Conservation (phyloP, 2,329 filamentous ascomycete genomes). For the Alternaria alternata region DNA sequence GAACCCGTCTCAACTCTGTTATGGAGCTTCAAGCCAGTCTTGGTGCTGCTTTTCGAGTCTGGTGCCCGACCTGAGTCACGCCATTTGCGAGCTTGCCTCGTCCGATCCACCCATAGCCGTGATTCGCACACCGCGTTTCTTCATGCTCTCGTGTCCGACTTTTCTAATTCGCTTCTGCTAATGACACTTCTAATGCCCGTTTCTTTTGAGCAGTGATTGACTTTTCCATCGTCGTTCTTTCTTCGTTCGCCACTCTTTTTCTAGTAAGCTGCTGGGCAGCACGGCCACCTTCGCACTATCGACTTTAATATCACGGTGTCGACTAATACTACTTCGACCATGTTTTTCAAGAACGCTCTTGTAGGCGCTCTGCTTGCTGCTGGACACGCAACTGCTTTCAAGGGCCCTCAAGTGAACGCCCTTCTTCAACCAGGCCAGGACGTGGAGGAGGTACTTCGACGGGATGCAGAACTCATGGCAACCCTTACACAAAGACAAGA, state of each 20-base stretch:
- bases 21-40: slow-evolving; percentile 33
- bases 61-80: slow-evolving; percentile 37
- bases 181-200: slow-evolving; percentile 42
- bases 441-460: slow-evolving; percentile 44
- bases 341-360: slow-evolving; percentile 44
- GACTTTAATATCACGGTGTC: slow-evolving; percentile 46
- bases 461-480: slow-evolving; percentile 46
- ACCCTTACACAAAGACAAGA: slow-evolving; percentile 49
- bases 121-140: slow-evolving; percentile 27
- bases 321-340: slow-evolving; percentile 42
- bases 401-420: slow-evolving; percentile 31
- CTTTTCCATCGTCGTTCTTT: slow-evolving; percentile 39
- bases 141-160: slow-evolving; percentile 24
- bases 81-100: slow-evolving; percentile 32
- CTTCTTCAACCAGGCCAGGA: slow-evolving; percentile 41
- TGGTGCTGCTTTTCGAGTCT: slow-evolving; percentile 43
- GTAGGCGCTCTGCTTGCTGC: slow-evolving; percentile 45
- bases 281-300: slow-evolving; percentile 31
- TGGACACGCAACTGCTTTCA: slow-evolving; percentile 42
- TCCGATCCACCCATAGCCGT: slow-evolving; percentile 28
- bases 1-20: slow-evolving; percentile 43
- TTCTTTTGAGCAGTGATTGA: slow-evolving; percentile 35
- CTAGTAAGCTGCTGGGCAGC: slow-evolving; percentile 50
- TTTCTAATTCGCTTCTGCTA: slow-evolving; percentile 39
- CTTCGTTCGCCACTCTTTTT: slow-evolving; percentile 40